Conservation (phyloP, 2,329 filamentous ascomycete genomes). For the Phyllosticta citrichinensis region DNA sequence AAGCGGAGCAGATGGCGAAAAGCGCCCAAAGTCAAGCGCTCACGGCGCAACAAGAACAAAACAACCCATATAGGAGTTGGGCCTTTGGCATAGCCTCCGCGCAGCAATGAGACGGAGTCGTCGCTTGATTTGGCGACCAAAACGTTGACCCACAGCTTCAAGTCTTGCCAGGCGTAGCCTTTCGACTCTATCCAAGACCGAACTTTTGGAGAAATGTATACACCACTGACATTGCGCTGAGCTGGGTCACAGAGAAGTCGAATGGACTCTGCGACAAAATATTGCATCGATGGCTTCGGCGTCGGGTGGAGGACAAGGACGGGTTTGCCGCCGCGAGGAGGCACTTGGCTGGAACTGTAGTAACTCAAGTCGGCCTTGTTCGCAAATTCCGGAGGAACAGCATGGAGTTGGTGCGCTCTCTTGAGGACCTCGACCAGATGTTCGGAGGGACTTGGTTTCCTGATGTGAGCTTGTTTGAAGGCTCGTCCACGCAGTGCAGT, state of each 20-base stretch:
- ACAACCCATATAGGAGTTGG: conserved; percentile 38
- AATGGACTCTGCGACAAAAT: background rate
- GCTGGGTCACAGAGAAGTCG: background rate
- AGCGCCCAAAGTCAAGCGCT: conserved; percentile 29
- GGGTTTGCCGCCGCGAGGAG: background rate
- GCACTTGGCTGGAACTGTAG: background rate
- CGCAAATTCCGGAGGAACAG: background rate
- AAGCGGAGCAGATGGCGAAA: conserved; percentile 32
- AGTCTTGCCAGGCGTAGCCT: background rate
- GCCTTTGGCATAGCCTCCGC: background rate
- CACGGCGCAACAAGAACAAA: conserved; percentile 37
- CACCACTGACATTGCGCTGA: background rate
- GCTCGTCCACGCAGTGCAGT: background rate
- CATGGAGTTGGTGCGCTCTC: background rate
- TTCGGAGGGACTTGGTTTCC: background rate
- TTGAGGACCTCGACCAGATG: background rate
- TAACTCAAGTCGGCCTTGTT: conserved; percentile 7
- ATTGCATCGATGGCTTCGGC: background rate
- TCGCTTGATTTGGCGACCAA: background rate
- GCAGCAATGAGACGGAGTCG: background rate
- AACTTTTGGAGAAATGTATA: background rate
- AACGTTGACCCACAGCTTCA: conserved; percentile 3
- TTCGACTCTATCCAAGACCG: background rate
- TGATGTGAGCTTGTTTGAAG: background rate
- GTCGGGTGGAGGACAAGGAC: background rate